A percentile compares a stretch with the other conserved stretches of the same genome.
These are phyloP conservation scores for Warburgia ugandensis DNA, from an alignment of 164 flowering plant genomes.

Conservation along the genomic window DNA sequence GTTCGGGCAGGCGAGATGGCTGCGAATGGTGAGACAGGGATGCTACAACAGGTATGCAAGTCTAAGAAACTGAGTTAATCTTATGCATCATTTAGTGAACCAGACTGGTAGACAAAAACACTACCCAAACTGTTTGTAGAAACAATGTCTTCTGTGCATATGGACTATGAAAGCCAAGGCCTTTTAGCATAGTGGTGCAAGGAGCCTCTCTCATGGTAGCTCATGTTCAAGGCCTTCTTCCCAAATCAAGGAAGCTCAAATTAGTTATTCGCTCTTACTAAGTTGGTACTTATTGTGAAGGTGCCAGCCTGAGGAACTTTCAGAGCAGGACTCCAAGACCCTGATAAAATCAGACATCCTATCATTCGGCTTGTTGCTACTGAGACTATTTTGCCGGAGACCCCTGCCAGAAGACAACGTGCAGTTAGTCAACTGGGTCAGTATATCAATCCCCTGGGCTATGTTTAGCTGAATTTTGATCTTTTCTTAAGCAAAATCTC, in stretches of 20 bases:
- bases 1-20: constrained; percentile 32
- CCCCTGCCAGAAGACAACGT: constrained; percentile 17
- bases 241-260: no score
- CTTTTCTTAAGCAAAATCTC: no score
- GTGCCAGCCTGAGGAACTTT: constrained; percentile 9
- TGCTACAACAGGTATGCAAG: constrained; percentile 15
- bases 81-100: no score
- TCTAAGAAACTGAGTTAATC: no score
- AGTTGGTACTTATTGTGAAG: constrained; percentile 1
- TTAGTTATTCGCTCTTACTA: background rate
- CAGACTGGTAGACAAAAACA: no score
- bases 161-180: no score
- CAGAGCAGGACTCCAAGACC: constrained; percentile 4
- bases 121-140: background rate
- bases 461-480: no score
- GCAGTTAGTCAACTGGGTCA: constrained; percentile 25
- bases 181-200: no score
- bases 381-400: constrained; percentile 29
- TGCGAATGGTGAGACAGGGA: constrained; percentile 12
- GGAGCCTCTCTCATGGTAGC: no score
- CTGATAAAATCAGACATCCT: constrained; percentile 28
- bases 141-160: background rate
- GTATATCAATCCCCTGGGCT: no score
- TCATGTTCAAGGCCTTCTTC: no score
- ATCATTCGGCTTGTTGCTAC: constrained; percentile 32